These are phyloP conservation scores for Ensete glaucum DNA, from an alignment of 176 grass and related monocot species.

Conservation along the genomic window DNA sequence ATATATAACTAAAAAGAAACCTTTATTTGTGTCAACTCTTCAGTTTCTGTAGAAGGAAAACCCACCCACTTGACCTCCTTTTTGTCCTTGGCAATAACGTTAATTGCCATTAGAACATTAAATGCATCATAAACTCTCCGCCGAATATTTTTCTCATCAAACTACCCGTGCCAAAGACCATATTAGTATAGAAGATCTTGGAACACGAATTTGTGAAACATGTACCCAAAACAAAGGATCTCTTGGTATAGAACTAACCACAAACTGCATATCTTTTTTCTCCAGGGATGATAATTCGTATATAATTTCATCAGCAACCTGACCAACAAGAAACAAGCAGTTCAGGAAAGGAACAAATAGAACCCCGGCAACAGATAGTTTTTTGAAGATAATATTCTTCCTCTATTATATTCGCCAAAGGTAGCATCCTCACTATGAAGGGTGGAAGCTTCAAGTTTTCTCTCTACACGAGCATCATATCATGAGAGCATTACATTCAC, in stretches of 20 bases:
- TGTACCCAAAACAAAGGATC: slow-evolving; percentile 9
- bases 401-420: neutral
- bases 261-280: slow-evolving; percentile 35
- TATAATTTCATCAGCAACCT: slow-evolving; percentile 94
- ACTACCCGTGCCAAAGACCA: slow-evolving; percentile 37
- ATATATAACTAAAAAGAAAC: slow-evolving; percentile 40
- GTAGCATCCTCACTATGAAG: neutral
- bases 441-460: neutral
- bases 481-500: neutral
- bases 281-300: slow-evolving; percentile 47
- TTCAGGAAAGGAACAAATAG: slow-evolving; percentile 17
- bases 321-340: slow-evolving; percentile 24
- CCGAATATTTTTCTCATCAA: slow-evolving; percentile 97
- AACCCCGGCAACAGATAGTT: neutral
- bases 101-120: slow-evolving; percentile 86
- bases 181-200: slow-evolving; percentile 9
- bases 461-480: neutral
- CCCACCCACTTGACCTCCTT: slow-evolving; percentile 96
- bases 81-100: slow-evolving; percentile 83
- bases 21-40: slow-evolving; percentile 58
- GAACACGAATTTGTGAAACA: slow-evolving; percentile 7
- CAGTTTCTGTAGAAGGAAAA: slow-evolving; percentile 48
- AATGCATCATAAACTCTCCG: slow-evolving; percentile 96
- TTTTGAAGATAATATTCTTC: neutral
- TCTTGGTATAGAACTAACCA: slow-evolving; percentile 36